A percentile compares a stretch with the other conserved stretches of the same genome.
These are phyloP conservation scores for Gaeumannomyces sp. DNA, from an alignment of 2,329 filamentous ascomycete species.

Conservation along the genomic window DNA sequence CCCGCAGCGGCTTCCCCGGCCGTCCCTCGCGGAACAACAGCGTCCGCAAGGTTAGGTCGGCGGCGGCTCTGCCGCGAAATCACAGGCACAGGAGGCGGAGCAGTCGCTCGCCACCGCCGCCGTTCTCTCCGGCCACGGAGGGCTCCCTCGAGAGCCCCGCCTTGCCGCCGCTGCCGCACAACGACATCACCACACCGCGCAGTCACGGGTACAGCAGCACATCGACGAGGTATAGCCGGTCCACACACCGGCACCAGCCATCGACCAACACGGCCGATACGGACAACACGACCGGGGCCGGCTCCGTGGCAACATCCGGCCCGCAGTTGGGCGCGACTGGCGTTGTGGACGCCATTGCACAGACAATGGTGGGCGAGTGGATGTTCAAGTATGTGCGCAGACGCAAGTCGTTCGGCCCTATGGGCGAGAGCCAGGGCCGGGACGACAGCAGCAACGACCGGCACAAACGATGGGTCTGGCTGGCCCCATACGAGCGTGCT, in stretches of 20 bases:
- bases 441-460: constrained; percentile 70
- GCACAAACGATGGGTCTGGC: constrained; percentile 97
- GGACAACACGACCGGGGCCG: constrained; percentile 33
- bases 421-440: constrained; percentile 61
- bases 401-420: constrained; percentile 68
- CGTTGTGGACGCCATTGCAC: constrained; percentile 93
- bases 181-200: constrained; percentile 61
- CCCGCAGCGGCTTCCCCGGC: constrained; percentile 44
- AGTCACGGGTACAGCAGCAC: constrained; percentile 32
- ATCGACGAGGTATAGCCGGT: constrained; percentile 31
- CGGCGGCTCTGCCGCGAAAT: constrained; percentile 60
- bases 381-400: constrained; percentile 88
- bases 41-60: constrained; percentile 80
- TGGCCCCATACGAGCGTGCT: constrained; percentile 90
- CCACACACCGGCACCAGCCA: constrained; percentile 49
- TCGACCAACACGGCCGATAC: constrained; percentile 54
- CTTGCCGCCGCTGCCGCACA: constrained; percentile 66
- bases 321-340: constrained; percentile 59
- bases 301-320: constrained; percentile 44
- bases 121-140: constrained; percentile 58
- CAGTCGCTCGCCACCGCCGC: constrained; percentile 56
- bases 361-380: constrained; percentile 98
- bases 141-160: constrained; percentile 51
- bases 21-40: constrained; percentile 47
- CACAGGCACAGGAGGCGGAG: constrained; percentile 34